Conservation (phyloP, 805 yeast species). For the Candida corydali region DNA sequence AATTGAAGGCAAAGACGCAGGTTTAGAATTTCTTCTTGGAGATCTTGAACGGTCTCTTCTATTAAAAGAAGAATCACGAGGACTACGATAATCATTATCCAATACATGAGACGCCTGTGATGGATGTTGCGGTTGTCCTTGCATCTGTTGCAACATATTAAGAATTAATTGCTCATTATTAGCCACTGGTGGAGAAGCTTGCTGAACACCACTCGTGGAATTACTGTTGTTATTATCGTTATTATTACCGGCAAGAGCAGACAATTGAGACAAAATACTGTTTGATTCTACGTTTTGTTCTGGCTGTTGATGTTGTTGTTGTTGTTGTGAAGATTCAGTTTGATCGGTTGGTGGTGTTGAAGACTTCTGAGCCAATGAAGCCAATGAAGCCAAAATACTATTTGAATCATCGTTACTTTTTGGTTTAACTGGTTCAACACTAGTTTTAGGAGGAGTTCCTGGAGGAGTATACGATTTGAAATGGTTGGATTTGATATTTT, state of each 20-base stretch:
- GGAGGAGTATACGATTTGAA: slow-evolving; percentile 70
- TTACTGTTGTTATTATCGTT: slow-evolving; percentile 17
- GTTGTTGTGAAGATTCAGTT: slow-evolving; percentile 7
- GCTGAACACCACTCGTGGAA: slow-evolving; percentile 11
- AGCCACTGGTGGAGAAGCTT: slow-evolving; percentile 11
- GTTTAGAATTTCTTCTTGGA: slow-evolving; percentile 30
- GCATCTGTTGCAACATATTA: slow-evolving; percentile 53
- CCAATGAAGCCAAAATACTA: slow-evolving; percentile 65
- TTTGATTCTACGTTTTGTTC: slow-evolving; percentile 21
- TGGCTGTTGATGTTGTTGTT: background rate
- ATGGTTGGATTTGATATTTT: slow-evolving; percentile 53
- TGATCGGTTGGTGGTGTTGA: slow-evolving; percentile 23
- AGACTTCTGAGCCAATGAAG: slow-evolving; percentile 49
- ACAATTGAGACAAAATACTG: slow-evolving; percentile 40
- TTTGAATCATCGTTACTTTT: slow-evolving; percentile 42
- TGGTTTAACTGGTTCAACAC: slow-evolving; percentile 21
- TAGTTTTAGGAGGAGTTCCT: slow-evolving; percentile 47
- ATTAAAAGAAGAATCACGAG: slow-evolving; percentile 17
- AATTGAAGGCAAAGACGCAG: slow-evolving; percentile 5
- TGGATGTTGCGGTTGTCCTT: slow-evolving; percentile 18
- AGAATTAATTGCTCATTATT: slow-evolving; percentile 38
- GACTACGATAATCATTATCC: slow-evolving; percentile 7
- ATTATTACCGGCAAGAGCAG: slow-evolving; percentile 24
- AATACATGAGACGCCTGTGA: slow-evolving; percentile 5
- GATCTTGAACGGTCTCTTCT: slow-evolving; percentile 55